phyloP scores from a whole-genome alignment of 441 rosid species.

The Gossypium aridum region DNA sequence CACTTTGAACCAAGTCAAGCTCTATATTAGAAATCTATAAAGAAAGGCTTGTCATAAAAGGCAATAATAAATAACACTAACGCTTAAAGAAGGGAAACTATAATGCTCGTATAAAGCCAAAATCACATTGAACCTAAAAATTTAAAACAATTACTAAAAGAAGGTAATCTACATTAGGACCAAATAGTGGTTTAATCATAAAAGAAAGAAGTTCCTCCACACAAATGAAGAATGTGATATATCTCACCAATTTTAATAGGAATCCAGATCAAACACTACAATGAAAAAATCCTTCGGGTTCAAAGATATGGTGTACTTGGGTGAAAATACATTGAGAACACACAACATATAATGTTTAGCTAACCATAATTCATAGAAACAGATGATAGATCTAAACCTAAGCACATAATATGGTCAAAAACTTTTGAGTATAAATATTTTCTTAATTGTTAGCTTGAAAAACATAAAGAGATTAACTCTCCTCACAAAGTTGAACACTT shows the following conservation, averaged over 20 bases:
- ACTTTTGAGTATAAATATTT: neutral
- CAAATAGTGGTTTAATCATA: neutral
- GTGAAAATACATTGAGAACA: neutral
- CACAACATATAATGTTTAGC: neutral
- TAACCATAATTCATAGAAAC: neutral
- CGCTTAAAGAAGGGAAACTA: neutral
- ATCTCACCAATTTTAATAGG: constrained; percentile 2
- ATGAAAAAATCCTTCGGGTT: neutral
- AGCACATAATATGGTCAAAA: neutral
- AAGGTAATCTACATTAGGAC: neutral
- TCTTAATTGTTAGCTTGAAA: neutral
- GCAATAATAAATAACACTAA: constrained; percentile 3
- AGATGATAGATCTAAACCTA: neutral
- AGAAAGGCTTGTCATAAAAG: constrained; percentile 10
- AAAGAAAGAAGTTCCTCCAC: neutral
- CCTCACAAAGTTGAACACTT: neutral
- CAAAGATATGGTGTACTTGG: neutral
- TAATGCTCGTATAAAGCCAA: neutral
- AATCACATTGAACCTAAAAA: neutral
- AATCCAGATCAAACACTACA: neutral
- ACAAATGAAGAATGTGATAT: neutral
- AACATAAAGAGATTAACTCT: neutral
- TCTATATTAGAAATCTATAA: constrained; percentile 69
- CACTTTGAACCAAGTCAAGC: constrained; percentile 69
- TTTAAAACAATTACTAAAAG: neutral